Percentiles rank a stretch among this genome's conserved stretches.
Evolutionary conservation across 805 yeast species (phyloP).

Genomic region (Kazachstania psychrophila): DNA sequence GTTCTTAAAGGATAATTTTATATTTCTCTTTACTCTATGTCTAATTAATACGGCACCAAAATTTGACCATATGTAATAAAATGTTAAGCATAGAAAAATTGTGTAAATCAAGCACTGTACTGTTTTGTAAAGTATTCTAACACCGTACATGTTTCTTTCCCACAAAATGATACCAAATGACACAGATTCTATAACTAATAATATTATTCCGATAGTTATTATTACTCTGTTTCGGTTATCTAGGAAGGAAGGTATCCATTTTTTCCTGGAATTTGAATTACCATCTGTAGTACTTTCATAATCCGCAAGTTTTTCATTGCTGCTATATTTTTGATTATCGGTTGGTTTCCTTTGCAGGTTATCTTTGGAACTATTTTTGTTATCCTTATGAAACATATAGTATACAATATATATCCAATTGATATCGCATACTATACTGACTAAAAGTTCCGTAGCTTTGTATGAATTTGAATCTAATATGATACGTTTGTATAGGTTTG

Average conservation of each 20-base stretch:
- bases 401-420: conserved; percentile 26
- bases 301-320: not conserved
- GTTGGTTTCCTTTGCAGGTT: not conserved
- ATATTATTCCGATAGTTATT: conserved; percentile 8
- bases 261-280: no score
- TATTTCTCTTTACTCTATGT: conserved; percentile 7
- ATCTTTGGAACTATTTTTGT: not conserved
- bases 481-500: conserved; percentile 28
- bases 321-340: not conserved
- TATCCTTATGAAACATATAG: conserved; percentile 20
- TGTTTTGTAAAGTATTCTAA: conserved; percentile 5
- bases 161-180: conserved; percentile 9
- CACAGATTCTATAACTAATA: conserved; percentile 10
- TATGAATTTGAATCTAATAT: conserved; percentile 13
- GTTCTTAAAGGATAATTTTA: not conserved
- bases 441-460: conserved; percentile 12
- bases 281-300: not conserved
- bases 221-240: conserved; percentile 16
- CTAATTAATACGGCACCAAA: conserved; percentile 21
- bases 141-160: not conserved
- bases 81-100: conserved; percentile 11
- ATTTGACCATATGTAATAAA: conserved; percentile 17
- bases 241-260: conserved; percentile 14
- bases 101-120: conserved; percentile 12
- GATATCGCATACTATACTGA: conserved; percentile 12